Evolutionary conservation across 2,329 filamentous ascomycete genomes (phyloP), one percentile per base, ranked within the genome.

Genomic region (Trichoderma hamatum): DNA sequence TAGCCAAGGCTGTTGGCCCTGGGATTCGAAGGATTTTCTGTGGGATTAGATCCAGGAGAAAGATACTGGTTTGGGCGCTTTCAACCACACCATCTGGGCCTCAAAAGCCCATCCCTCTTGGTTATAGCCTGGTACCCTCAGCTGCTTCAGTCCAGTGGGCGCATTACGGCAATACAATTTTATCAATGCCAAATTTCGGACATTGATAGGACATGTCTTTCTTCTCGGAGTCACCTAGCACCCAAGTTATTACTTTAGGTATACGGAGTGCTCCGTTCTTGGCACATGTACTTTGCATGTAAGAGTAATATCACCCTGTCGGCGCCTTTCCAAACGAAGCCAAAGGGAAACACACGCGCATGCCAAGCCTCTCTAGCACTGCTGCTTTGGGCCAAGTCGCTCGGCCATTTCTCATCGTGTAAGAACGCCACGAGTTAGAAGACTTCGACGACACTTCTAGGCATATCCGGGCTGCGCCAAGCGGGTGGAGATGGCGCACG

Each of bases 381-480:
- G 64, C 64, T 56, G 63, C 30, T 58, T 67, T 56, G n/a, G 63
- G 64, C 13, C 52, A 59, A 36, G 39, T 51, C 16, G 28, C 54
- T 67, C 64, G 64, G 64, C 54, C 64, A 58, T 67, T 67, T 67
- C 36, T 67, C 26, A 46, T 59, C 64, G 14, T 67, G n/a, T 36
- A 59, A 49, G 28, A 51, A 36, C 64, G 64, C 64, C 64, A 67
- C 64, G 56, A 43, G 43, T 43, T 61, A 39, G 56, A 61, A 68
- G 16, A 3, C 32, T 68, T 68, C 65, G 56, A 68, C 61, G 54
- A 54, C 55, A 58, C 43, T 68, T 68, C 65, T 68, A 68, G 58
- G 36, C 65, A 52, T 43, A 46, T 51, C 55, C 65, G 65, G 56
- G 65, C 46, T 54, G 46, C 56, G 39, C 65, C 21, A 68, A 30